Evolutionary conservation across 805 yeast genomes (phyloP), one percentile per base, ranked within the genome.

Genomic region (Starmera pachycereana): DNA sequence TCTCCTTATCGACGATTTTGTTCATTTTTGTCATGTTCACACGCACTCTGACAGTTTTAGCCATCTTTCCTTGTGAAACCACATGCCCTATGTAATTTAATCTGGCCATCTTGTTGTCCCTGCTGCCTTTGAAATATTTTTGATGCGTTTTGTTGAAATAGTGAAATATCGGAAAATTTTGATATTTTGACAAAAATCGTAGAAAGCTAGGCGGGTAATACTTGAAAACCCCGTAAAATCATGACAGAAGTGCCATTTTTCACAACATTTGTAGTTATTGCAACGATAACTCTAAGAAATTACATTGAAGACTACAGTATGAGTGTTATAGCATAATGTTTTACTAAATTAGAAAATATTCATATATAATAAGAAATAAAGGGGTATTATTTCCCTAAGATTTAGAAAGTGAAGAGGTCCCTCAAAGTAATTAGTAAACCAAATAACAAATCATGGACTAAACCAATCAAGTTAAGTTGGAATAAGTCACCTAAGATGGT

Each of bases 21-120:
- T 87, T 82, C 67, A 79, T 86, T 34, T 75, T 74, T 54, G 78
- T 79, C 36, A 78, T 78, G 57, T 83, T 81, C 29, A 90, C 89
- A 44, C 96, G 75, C 44, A 90, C 97, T 65, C 88, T 89, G 47
- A 90, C 88, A 42, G 97, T 90, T 67, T 90, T 92, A 63, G 74
- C 73, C 96, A 89, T 92, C 61, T 87, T 87, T 34, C 97, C 97
- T 57, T 89, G 97, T 38, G 96, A 87, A 29, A 88, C 79, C 50
- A 90, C 97, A 62, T 87, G 78, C 36, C 98, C 98, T 37, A 87
- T 66, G 56, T 89, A 86, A 57, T 86, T 85, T 54, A 86, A 96
- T 63, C 88, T 78, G 38, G 94, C 90, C 95, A 86, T 87, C 12
- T 37, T 48, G 25, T 31, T 8, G 7, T n/a, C 9, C 6, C 14